Base-by-base conservation (phyloP, 2,329 filamentous ascomycete genomes). In the Pochonia chlamydosporia region DNA sequence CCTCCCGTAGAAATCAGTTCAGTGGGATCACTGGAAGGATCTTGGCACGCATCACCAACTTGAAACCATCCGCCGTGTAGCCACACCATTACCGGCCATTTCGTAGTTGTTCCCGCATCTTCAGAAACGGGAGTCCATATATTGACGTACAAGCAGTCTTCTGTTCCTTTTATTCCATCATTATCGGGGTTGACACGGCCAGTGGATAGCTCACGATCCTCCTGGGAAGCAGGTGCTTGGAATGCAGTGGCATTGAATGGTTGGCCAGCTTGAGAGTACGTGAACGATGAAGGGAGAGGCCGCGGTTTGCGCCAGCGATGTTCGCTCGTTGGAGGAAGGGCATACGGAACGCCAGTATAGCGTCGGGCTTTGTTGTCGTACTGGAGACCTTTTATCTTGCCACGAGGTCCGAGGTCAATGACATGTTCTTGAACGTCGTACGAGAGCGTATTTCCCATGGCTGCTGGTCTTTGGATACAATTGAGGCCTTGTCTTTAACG, bases 51-150 rank as follows among this genome's bases (percentile, higher is more conserved):
- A 21, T 73, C 65, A 11, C 70, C 70, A 26, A 72, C 61, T 49
- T 74, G 70, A 50, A 74, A 72, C 70, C 71, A 74, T 0, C 72
- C 71, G 3, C 72, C 72, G 40, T 72, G 66, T 1, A 68, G 53
- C 59, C 63, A 68, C 7, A 69, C 44, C 59, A 63, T 58, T 1
- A 66, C 60, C 1, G 63, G 63, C 55, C 59, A 65, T 43, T 57
- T 59, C 30, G 51, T 54, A 1, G 40, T 11, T 8, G 48, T 31
- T 5, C 51, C 49, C 37, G 37, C 43, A 33, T 40, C 37, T 0
- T 24, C 52, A 11, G 42, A 8, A 33, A 67, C 61, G 0, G 72
- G 71, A 0, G 69, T 69, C 71, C 71, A 74, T 30, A 74, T 70
- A 45, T 74, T 74, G 24, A 73, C 56, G 30, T 66, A 62, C 9